Base-by-base conservation (phyloP, 805 yeast genomes). In the Kluyveromyces wickerhamii region DNA sequence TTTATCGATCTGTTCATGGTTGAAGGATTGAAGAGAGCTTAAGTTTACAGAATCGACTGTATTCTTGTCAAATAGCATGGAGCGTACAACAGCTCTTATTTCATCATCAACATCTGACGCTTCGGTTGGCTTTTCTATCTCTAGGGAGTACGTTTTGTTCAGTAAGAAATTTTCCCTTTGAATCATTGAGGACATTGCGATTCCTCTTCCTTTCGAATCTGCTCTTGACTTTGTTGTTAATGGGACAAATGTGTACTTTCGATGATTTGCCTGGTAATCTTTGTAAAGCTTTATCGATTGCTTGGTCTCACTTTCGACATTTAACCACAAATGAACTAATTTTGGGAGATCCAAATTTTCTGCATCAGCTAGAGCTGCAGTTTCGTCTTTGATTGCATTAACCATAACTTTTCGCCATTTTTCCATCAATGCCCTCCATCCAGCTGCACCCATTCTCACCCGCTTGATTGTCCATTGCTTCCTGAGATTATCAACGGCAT, bases 391-490 rank as follows among this genome's bases (percentile, higher is more conserved):
- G 15, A 84, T 75, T 0, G 77, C 79, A 25, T 62, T 59, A 22
- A 77, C 46, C 16, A 87, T 68, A 14, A 83, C 66, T 14, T 64
- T 65, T 47, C 83, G 89, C 79, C 92, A 88, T 9, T 67, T 66
- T 29, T 66, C 65, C 31, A 66, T 60, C 0, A 73, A 68, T 22
- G 69, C 69, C 27, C 68, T 71, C 27, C 81, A 63, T 0, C 78
- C 81, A 33, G 69, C 65, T 11, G 60, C 56, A 0, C 92, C 92
- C 66, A 45, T 64, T 27, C 84, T 67, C 7, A 82, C 66, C 13
- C 72, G 64, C 2, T 80, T 74, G 4, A 37, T 37, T 6, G 54
- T 51, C 96, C 96, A 88, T 39, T 72, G 77, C 33, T 73, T 71
- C 42, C 67, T 69, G 18, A 79, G 57, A 8, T 66, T 61, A 7